A percentile compares a stretch with the other conserved stretches of the same genome.
These are phyloP conservation scores for Globisporangium barbulae DNA, from an alignment of 352 stramenopile species.

Conservation along the genomic window DNA sequence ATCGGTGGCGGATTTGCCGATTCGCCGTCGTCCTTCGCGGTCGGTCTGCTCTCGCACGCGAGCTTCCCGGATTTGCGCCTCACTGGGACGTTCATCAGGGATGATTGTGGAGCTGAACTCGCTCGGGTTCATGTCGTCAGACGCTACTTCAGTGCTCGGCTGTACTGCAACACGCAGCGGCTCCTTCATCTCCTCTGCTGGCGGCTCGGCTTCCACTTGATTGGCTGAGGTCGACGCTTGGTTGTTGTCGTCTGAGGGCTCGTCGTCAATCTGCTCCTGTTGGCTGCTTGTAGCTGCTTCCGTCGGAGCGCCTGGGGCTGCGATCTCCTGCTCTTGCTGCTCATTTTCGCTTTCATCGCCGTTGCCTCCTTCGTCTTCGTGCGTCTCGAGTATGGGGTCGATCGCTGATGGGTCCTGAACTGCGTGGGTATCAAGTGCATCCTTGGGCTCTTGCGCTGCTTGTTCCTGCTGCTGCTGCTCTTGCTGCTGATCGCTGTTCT, in stretches of 20 bases:
- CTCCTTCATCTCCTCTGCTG: too few relatives aligned
- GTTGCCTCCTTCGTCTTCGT: slow-evolving; percentile 5
- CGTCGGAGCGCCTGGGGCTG: neutral
- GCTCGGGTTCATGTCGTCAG: neutral
- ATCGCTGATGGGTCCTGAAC: neutral
- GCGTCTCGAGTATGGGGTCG: slow-evolving; percentile 6
- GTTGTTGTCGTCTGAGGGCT: neutral
- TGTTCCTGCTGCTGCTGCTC: neutral
- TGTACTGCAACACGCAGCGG: too few relatives aligned
- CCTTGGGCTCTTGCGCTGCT: neutral
- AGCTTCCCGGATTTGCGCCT: neutral
- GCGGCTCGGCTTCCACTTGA: neutral
- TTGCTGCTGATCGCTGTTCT: neutral
- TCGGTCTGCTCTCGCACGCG: neutral
- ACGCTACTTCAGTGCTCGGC: neutral
- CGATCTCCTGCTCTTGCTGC: slow-evolving; percentile 7
- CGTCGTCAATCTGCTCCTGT: neutral
- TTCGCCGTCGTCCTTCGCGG: neutral
- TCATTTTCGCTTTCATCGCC: neutral
- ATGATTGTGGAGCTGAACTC: neutral
- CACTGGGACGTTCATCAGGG: neutral
- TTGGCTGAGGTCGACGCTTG: neutral
- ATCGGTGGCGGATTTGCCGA: neutral
- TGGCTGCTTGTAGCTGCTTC: neutral
- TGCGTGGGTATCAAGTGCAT: neutral